Evolutionary conservation across 768 basidiomycete genomes (phyloP).

Genomic region (Crepidotus variabilis): DNA sequence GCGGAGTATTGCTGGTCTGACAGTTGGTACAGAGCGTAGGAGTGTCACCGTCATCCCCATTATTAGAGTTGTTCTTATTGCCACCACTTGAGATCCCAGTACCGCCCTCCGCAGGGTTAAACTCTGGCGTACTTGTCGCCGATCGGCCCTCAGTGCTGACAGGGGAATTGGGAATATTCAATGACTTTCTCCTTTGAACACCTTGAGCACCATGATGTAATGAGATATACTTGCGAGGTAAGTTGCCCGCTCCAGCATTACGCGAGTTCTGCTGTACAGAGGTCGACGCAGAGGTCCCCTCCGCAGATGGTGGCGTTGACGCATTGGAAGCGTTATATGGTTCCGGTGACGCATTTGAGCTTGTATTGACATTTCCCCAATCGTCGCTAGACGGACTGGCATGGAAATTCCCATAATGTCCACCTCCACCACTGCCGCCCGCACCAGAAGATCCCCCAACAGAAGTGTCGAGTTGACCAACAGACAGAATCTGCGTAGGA

Average conservation of each 20-base stretch:
- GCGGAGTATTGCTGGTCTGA: slow-evolving; percentile 90
- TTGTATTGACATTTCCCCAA: slow-evolving; percentile 69
- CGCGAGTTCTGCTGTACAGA: slow-evolving; percentile 22
- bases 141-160: slow-evolving; percentile 40
- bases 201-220: slow-evolving; percentile 61
- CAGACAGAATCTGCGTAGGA: slow-evolving; percentile 78
- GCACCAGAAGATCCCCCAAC: slow-evolving; percentile 14
- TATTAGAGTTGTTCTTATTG: slow-evolving; percentile 18
- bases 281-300: slow-evolving; percentile 33
- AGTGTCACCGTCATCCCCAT: slow-evolving; percentile 63
- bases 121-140: slow-evolving; percentile 67
- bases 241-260: slow-evolving; percentile 17
- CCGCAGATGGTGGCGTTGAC: slow-evolving; percentile 69
- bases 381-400: slow-evolving; percentile 81
- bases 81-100: background rate
- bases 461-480: slow-evolving; percentile 21
- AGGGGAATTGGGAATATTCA: slow-evolving; percentile 28
- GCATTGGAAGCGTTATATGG: slow-evolving; percentile 66
- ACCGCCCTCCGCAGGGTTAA: slow-evolving; percentile 21
- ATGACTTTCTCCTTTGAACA: slow-evolving; percentile 47
- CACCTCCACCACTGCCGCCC: slow-evolving; percentile 31
- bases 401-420: slow-evolving; percentile 52
- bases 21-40: slow-evolving; percentile 93
- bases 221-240: slow-evolving; percentile 58
- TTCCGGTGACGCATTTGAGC: slow-evolving; percentile 73